Base-by-base conservation (phyloP, 345 rosid genomes). In the Euphorbia tirucalli region DNA sequence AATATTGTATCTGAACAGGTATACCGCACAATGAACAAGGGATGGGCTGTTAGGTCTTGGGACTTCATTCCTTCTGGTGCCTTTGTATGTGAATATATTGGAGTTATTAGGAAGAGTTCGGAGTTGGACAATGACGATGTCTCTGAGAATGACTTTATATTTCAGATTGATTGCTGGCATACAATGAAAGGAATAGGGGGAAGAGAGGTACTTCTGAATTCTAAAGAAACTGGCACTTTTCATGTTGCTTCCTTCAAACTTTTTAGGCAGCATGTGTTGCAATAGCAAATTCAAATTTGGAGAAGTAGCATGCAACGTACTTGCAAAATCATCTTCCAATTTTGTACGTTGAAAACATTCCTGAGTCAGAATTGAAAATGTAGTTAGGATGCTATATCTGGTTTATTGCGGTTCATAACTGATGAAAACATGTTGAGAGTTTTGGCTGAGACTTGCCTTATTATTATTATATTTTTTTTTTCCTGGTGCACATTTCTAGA, bases 41-140 rank as follows among this genome's bases (percentile, higher is more conserved):
- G 80, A 61, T 72, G 80, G 80, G 80, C 80, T 61, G 80, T 77
- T 44, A 43, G 80, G 57, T 72, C 73, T 8, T 25, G 76, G 80
- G 80, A 72, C 52, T 68, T 61, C 11, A 77, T 77, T 61, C 77
- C 80, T 62, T 68, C 80, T 60, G 80, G 73, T 72, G 80, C 80
- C 68, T 35, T 66, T 5, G 76, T 68, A 16, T 61, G 72, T 63
- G 80, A 77, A 46, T 72, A 77, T 56, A 68, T 61, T 30, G 80
- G 80, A 61, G 59, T 68, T 72, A 69, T 72, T 32, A 41, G 65
- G 52, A 68, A 66, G 68, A 61, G 58, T 43, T 39, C 60, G 15
- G 77, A 77, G 1, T 62, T 77, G 67, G 80, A 77, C 67, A 68
- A n/a, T n/a, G n/a, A n/a, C n/a, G n/a, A 54, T 46, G 70, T 61